phyloP scores from a whole-genome alignment of 116 monocot species.

The Dioscorea cayenensis region DNA sequence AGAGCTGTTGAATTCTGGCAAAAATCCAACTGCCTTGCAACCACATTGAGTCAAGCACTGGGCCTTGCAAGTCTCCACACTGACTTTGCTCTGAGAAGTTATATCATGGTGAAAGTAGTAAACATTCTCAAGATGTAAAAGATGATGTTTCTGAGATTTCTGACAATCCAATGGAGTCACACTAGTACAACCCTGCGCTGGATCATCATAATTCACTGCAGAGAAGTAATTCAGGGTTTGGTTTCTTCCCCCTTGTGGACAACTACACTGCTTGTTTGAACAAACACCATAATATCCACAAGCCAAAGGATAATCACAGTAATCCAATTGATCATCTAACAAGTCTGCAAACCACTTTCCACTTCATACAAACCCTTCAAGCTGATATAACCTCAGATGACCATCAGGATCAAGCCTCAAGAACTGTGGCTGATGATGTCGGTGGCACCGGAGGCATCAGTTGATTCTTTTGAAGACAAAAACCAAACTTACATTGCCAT shows the following conservation, averaged over 20 bases:
- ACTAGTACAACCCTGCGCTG: background rate
- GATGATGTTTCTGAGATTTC: background rate
- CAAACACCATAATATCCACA: constrained; percentile 1
- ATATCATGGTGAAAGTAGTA: background rate
- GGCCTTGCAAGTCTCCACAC: background rate
- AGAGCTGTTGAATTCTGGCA: background rate
- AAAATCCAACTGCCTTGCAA: background rate
- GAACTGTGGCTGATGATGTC: background rate
- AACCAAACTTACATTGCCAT: background rate
- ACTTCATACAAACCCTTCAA: background rate
- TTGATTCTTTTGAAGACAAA: background rate
- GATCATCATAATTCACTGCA: background rate
- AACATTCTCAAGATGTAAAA: background rate
- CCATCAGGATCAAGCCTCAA: constrained; percentile 6
- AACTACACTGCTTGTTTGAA: background rate
- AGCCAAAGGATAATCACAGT: background rate
- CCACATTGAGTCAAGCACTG: background rate
- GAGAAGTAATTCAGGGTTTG: background rate
- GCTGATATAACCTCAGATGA: background rate
- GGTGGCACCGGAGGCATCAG: background rate
- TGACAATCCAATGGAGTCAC: background rate
- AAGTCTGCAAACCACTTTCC: background rate
- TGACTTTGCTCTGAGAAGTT: too few species aligned
- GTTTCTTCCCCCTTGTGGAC: background rate
- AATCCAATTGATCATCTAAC: background rate